phyloP scores from a whole-genome alignment of 805 yeast species.

The Myxozyma lipomycoides region DNA sequence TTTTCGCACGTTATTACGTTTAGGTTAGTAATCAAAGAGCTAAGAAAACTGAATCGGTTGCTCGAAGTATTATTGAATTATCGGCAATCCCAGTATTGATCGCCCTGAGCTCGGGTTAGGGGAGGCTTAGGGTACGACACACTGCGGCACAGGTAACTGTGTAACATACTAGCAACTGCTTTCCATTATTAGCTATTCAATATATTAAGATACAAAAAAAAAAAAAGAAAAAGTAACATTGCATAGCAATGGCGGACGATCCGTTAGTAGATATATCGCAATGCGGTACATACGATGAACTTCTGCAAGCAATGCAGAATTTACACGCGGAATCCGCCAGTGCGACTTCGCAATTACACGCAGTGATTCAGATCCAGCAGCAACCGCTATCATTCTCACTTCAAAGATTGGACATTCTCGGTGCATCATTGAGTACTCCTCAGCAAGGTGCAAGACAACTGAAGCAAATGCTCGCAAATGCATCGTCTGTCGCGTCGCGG shows the following conservation, averaged over 20 bases:
- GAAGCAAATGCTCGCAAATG: slow-evolving; percentile 51
- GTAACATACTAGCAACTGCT: too few species aligned
- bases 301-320: slow-evolving; percentile 6
- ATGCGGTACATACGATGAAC: slow-evolving; percentile 19
- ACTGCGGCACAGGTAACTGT: too few species aligned
- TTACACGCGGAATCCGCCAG: slow-evolving; percentile 12
- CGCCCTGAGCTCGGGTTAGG: too few species aligned
- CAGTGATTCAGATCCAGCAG: slow-evolving; percentile 8
- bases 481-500: slow-evolving; percentile 60
- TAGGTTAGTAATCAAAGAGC: too few species aligned
- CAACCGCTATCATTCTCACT: slow-evolving; percentile 24
- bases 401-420: slow-evolving; percentile 32
- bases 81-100: too few species aligned
- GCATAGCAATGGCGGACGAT: slow-evolving; percentile 11
- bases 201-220: too few species aligned
- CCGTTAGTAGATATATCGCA: slow-evolving; percentile 8
- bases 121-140: too few species aligned
- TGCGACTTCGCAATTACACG: slow-evolving; percentile 5
- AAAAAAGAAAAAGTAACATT: too few species aligned
- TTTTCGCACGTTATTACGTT: too few species aligned
- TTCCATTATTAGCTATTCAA: not conserved
- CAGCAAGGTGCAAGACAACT: slow-evolving; percentile 58
- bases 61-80: too few species aligned
- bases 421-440: slow-evolving; percentile 34
- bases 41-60: too few species aligned